A percentile compares a stretch with the other conserved stretches of the same genome.
Evolutionary conservation across 768 basidiomycete species (phyloP).

Genomic region (Wakefieldia striispora): DNA sequence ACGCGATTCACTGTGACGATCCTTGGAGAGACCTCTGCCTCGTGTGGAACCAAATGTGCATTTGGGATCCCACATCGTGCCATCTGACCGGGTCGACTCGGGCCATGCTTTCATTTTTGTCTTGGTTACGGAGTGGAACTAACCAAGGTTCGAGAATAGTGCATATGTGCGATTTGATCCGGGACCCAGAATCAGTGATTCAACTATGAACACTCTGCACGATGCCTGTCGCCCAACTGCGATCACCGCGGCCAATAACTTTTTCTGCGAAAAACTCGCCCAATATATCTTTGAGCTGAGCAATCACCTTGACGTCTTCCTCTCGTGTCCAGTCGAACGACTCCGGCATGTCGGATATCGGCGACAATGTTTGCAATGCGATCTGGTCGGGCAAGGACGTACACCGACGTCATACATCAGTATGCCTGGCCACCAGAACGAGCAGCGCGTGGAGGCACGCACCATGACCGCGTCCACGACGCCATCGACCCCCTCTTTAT

Average conservation of each 20-base stretch:
- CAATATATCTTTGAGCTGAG: slow-evolving; percentile 49
- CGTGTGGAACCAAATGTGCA: no score
- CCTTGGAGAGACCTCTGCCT: no score
- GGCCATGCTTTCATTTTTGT: no score
- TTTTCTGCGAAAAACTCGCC: slow-evolving; percentile 63
- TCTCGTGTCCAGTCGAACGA: slow-evolving; percentile 49
- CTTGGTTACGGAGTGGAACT: no score
- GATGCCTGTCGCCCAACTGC: slow-evolving; percentile 62
- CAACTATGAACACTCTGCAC: slow-evolving; percentile 33
- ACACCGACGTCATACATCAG: not conserved
- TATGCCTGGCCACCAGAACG: not conserved
- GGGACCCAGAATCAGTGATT: not conserved
- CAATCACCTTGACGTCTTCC: slow-evolving; percentile 46
- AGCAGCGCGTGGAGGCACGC: slow-evolving; percentile 11
- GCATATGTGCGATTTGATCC: not conserved
- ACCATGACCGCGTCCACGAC: slow-evolving; percentile 67
- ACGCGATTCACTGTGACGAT: no score
- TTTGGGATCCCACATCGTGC: no score
- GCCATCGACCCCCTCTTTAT: slow-evolving; percentile 36
- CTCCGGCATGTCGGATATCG: slow-evolving; percentile 56
- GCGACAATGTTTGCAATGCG: slow-evolving; percentile 58
- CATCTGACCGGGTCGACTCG: not conserved
- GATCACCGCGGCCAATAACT: slow-evolving; percentile 48
- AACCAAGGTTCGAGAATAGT: no score
- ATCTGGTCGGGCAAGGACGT: slow-evolving; percentile 38